Conservation (phyloP, 2,329 filamentous ascomycete genomes). For the Pseudocercospora musae region DNA sequence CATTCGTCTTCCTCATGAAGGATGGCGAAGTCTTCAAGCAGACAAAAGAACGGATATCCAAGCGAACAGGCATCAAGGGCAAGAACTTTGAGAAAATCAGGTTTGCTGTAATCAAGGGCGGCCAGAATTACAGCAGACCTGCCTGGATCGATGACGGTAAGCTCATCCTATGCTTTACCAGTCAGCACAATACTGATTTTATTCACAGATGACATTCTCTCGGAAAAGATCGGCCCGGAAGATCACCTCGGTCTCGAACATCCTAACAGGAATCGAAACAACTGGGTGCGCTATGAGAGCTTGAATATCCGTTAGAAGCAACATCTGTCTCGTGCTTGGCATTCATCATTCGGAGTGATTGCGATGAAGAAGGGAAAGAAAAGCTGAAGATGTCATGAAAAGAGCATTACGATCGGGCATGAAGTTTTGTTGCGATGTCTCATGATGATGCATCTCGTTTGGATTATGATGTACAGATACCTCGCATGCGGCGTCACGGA, state of each 20-base stretch:
- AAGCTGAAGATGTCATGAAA: not conserved
- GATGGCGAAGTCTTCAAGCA: slow-evolving; percentile 85
- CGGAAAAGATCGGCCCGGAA: slow-evolving; percentile 42
- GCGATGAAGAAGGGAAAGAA: not conserved
- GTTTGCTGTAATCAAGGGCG: slow-evolving; percentile 73
- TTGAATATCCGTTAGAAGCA: slow-evolving; percentile 57
- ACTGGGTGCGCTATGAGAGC: slow-evolving; percentile 60
- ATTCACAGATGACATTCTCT: slow-evolving; percentile 44
- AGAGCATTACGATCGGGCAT: slow-evolving; percentile 2
- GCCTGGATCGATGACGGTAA: slow-evolving; percentile 84
- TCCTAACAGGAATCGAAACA: slow-evolving; percentile 58
- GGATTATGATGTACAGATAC: slow-evolving; percentile 3
- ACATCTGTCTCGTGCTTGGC: not conserved
- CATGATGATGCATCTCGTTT: not conserved
- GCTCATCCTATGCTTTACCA: slow-evolving; percentile 31
- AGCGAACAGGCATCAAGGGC: slow-evolving; percentile 89
- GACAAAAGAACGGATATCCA: slow-evolving; percentile 90
- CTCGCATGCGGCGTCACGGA: not conserved
- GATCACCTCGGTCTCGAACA: slow-evolving; percentile 56
- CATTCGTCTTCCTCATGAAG: slow-evolving; percentile 84
- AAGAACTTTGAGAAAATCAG: slow-evolving; percentile 99
- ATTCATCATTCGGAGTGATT: not conserved
- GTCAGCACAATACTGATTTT: slow-evolving; percentile 12
- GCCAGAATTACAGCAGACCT: slow-evolving; percentile 67
- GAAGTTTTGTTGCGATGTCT: not conserved